These are phyloP conservation scores for Sclerotinia borealis DNA, from an alignment of 2,329 filamentous ascomycete species.

Conservation along the genomic window DNA sequence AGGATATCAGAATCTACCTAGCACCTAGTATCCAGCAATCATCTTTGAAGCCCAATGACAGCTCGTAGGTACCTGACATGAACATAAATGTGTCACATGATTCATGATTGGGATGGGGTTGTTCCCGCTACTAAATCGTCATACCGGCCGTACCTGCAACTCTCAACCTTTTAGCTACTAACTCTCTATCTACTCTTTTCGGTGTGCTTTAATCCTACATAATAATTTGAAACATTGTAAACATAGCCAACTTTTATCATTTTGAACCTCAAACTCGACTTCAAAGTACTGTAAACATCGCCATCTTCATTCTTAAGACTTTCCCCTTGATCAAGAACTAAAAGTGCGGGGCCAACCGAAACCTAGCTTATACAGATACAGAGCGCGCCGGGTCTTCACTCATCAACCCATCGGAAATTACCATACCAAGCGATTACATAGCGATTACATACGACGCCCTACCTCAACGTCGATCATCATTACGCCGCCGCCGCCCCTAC, in stretches of 20 bases:
- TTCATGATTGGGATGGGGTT: background rate
- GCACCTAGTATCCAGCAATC: background rate
- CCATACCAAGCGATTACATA: conserved; percentile 6
- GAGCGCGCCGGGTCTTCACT: background rate
- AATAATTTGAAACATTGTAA: background rate
- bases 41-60: background rate
- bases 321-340: background rate
- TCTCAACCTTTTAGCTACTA: background rate
- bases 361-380: background rate
- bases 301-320: background rate
- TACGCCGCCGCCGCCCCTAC: background rate
- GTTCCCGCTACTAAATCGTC: conserved; percentile 1
- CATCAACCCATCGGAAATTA: conserved; percentile 6
- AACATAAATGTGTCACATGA: background rate
- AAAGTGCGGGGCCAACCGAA: conserved; percentile 7
- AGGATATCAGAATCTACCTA: background rate
- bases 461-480: conserved; percentile 1
- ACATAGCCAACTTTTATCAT: background rate
- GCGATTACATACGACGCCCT: background rate
- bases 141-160: background rate
- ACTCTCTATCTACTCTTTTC: background rate
- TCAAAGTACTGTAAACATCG: background rate
- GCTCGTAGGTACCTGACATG: conserved; percentile 6
- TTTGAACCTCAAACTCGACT: background rate
- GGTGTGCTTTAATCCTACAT: background rate